Evolutionary conservation across 2,329 filamentous ascomycete species (phyloP).

Genomic region (Penicillium griseofulvum): DNA sequence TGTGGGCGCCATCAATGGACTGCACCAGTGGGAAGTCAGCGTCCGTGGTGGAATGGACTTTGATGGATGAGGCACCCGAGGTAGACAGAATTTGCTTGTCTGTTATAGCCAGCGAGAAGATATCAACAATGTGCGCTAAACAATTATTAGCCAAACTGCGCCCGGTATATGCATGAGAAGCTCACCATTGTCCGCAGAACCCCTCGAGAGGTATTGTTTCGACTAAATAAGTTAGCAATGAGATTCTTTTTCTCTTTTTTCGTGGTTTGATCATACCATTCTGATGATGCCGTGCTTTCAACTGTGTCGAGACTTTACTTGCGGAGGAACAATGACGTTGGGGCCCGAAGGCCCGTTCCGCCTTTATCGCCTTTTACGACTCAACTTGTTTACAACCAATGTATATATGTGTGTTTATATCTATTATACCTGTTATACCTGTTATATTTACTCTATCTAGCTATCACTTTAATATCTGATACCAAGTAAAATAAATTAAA

Average conservation of each 20-base stretch:
- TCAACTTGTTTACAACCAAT: neutral
- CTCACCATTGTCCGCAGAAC: constrained; percentile 82
- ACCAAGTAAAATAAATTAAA: neutral
- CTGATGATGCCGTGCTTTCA: neutral
- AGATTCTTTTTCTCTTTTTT: constrained; percentile 2
- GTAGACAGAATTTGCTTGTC: constrained; percentile 72
- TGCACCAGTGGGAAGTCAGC: constrained; percentile 75
- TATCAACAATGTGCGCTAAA: constrained; percentile 75
- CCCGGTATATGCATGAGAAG: neutral
- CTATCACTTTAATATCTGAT: neutral
- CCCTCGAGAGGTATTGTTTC: constrained; percentile 94
- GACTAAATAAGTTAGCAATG: constrained; percentile 58
- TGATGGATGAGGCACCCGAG: constrained; percentile 78
- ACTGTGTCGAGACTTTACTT: constrained; percentile 3
- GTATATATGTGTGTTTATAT: neutral
- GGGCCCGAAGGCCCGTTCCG: neutral
- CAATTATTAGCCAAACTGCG: constrained; percentile 25
- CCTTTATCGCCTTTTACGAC: neutral
- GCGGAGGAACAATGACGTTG: constrained; percentile 8
- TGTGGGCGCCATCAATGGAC: constrained; percentile 75
- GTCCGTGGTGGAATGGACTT: constrained; percentile 71
- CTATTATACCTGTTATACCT: no score
- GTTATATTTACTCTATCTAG: neutral
- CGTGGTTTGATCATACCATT: neutral
- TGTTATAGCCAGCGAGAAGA: constrained; percentile 79